phyloP scores from a whole-genome alignment of 139 green algal species.

The Nannochloris sp. region DNA sequence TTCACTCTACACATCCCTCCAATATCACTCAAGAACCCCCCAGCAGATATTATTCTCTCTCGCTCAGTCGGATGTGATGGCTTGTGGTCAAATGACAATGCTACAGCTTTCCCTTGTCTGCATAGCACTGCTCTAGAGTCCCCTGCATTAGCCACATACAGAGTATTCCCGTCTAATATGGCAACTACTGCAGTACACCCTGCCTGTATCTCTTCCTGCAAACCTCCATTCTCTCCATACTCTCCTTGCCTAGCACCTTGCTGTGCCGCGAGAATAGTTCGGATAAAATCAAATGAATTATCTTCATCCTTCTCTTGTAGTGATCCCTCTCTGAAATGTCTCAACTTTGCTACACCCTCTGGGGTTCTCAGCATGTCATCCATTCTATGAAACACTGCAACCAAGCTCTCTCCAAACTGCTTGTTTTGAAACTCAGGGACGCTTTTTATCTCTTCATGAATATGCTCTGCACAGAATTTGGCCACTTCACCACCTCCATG shows the following conservation, averaged over 20 bases:
- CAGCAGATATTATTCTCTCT: constrained; percentile 70
- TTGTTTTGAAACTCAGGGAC: constrained; percentile 44
- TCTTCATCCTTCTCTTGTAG: neutral
- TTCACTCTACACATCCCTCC: constrained; percentile 66
- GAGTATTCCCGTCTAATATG: constrained; percentile 49
- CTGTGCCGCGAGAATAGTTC: constrained; percentile 28
- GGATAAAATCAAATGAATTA: constrained; percentile 25
- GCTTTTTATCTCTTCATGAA: constrained; percentile 58
- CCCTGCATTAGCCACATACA: constrained; percentile 87
- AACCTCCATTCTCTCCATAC: neutral
- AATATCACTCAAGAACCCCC: constrained; percentile 51
- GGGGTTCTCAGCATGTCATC: constrained; percentile 26
- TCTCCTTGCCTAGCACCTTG: constrained; percentile 9
- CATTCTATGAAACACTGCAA: constrained; percentile 23
- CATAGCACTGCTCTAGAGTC: constrained; percentile 79
- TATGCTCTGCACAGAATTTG: constrained; percentile 72
- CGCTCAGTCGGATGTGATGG: constrained; percentile 59
- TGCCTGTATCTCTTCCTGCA: constrained; percentile 26
- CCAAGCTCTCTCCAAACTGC: constrained; percentile 49
- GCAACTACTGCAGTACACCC: constrained; percentile 85
- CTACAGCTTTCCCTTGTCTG: constrained; percentile 32
- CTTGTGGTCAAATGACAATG: constrained; percentile 77
- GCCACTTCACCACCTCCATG: constrained; percentile 63
- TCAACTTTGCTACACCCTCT: constrained; percentile 20
- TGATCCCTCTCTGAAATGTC: constrained; percentile 8